Percentiles rank a stretch among this genome's conserved stretches.
These are phyloP conservation scores for Ceratopteris richardii DNA, from an alignment of 75 land plant genomes.

Conservation along the genomic window DNA sequence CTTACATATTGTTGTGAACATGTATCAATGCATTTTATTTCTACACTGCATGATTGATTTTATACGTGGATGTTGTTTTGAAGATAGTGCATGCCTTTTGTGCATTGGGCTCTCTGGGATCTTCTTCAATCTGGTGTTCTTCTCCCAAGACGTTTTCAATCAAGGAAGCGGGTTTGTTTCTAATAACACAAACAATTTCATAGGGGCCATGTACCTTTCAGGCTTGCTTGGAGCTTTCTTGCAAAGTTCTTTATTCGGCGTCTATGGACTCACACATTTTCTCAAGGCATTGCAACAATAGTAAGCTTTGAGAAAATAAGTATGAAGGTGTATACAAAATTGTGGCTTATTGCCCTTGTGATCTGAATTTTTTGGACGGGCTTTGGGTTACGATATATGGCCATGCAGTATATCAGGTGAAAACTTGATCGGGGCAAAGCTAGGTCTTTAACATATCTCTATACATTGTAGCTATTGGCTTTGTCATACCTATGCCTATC, in stretches of 20 bases:
- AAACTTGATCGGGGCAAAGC: not conserved
- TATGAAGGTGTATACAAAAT: no score
- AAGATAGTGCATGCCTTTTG: not conserved
- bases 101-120: constrained; percentile 49
- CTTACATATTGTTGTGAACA: no score
- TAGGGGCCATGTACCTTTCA: constrained; percentile 55
- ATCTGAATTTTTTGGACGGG: no score
- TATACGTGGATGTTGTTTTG: not conserved
- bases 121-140: constrained; percentile 61
- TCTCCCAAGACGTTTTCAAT: constrained; percentile 47
- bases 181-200: constrained; percentile 57
- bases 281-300: constrained; percentile 36
- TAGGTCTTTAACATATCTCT: constrained; percentile 17
- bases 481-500: constrained; percentile 12
- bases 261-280: constrained; percentile 56
- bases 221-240: constrained; percentile 69
- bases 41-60: no score
- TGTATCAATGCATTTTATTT: no score
- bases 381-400: not conserved
- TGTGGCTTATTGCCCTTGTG: no score
- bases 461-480: constrained; percentile 20
- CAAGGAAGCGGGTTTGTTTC: constrained; percentile 60
- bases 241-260: constrained; percentile 72
- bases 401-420: not conserved
- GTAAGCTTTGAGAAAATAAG: no score